Evolutionary conservation across 768 basidiomycete species (phyloP).

Genomic region (Leccinellum rugosiceps): DNA sequence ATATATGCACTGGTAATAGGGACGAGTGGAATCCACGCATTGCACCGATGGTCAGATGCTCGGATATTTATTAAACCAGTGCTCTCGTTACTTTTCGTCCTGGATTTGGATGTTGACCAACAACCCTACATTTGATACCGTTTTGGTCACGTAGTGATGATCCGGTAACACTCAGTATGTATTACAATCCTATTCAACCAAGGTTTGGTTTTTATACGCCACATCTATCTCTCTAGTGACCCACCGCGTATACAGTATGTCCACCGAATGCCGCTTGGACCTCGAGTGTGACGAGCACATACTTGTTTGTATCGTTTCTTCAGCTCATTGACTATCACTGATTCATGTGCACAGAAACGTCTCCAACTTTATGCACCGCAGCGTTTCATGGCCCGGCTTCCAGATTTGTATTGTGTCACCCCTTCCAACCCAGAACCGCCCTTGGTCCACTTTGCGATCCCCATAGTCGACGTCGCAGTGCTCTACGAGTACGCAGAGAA

Average conservation of each 20-base stretch:
- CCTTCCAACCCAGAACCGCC: background rate
- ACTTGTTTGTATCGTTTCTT: background rate
- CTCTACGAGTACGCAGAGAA: background rate
- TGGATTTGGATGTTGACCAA: background rate
- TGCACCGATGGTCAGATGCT: background rate
- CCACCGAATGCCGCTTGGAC: background rate
- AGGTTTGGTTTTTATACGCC: background rate
- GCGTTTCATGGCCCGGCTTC: background rate
- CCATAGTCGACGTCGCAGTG: background rate
- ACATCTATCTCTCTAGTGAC: background rate
- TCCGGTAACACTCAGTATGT: background rate
- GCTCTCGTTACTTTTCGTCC: background rate
- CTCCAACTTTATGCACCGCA: background rate
- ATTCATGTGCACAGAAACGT: background rate
- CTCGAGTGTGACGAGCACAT: background rate
- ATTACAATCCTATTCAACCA: background rate
- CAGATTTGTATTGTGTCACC: background rate
- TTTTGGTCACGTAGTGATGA: background rate
- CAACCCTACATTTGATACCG: background rate
- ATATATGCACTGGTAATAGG: background rate
- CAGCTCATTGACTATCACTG: background rate
- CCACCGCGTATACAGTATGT: background rate
- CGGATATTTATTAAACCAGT: background rate
- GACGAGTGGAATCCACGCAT: background rate
- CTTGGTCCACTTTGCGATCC: constrained; percentile 1